Base-by-base conservation (phyloP, 2,329 filamentous ascomycete genomes). In the Paradendryphiella salina region DNA sequence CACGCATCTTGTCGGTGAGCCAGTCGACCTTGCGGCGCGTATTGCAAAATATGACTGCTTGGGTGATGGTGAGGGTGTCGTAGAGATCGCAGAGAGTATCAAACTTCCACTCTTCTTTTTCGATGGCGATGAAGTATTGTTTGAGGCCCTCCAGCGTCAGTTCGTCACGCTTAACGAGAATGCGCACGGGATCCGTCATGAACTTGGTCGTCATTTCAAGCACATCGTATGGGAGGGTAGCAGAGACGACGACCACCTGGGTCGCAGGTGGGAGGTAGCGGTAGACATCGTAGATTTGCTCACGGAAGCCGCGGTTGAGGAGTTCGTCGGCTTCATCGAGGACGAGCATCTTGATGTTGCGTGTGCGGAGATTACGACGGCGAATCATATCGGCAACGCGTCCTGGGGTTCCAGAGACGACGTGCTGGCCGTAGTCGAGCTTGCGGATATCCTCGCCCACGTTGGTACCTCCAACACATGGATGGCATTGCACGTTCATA, bases 31-130 rank as follows among this genome's bases (percentile, higher is more conserved):
- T 99, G 75, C 94, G 86, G 62, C 94, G 87, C 5, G 94, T 99
- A 77, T 99, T 99, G 83, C 94, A 99, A 82, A 99, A 99, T 73
- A 99, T 99, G 73, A 99, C 94, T 37, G 94, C 94, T 78, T 97
- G 94, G 13, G 94, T 97, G 71, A 99, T 97, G 47, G 94, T 99
- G 36, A 99, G 83, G 10, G 94, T 97, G 74, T 99, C 94, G 82
- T 99, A 99, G 50, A 99, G 86, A 78, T 99, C 94, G 76, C 91
- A 97, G 4, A 99, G 85, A 2, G 94, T 99, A 74, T 99, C 94
- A 65, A 99, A 96, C 76, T 99, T 99, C 94, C 94, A 99, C 73
- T 97, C 94, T 75, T 99, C 94, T 80, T 96, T 97, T 77, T 99
- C 94, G 15, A 97, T 94, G 1, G 94, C 94, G 67, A 99, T 97